Evolutionary conservation across 75 land plant genomes (phyloP), one percentile per base, ranked within the genome.

Genomic region (Ceratopteris richardii): DNA sequence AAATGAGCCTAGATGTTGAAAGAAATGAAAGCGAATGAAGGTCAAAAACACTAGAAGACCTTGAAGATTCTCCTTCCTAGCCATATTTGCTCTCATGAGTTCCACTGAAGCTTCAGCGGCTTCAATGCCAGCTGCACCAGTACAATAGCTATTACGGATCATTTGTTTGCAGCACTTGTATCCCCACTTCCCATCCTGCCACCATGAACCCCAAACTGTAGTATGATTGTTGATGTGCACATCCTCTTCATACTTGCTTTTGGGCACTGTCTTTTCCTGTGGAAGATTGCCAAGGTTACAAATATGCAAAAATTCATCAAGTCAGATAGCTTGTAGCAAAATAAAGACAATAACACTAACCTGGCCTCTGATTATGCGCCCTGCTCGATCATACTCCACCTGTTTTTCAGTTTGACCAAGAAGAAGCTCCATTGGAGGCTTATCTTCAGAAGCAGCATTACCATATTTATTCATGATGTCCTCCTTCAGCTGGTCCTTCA

Each of bases 221-320:
- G 76, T 66, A 37, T 73, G 76, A 44, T 73, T 75, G 54, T 75
- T 75, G 48, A 75, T 75, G 31, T 51, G 64, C 4, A 75, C 64
- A 33, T 75, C 77, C 42, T 75, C 77, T 58, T 75, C 73, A 23
- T 75, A 75, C 57, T 75, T 75, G 58, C 73, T 75, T 67, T 75
- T 75, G 13, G 72, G 72, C 18, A 74, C 66, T 24, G 66, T 73
- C 61, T 74, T 74, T 56, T 74, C 77, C 66, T 73, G 71, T 0
- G 50, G 31, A 31, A 14, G 18, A 20, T 22, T n/a, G 30, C 3
- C n/a, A n/a, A n/a, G n/a, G n/a, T n/a, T n/a, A n/a, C n/a, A n/a
- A n/a, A n/a, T n/a, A n/a, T n/a, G n/a, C n/a, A n/a, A n/a, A n/a
- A n/a, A n/a, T n/a, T n/a, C n/a, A n/a, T n/a, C n/a, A n/a, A n/a